Conservation (phyloP, 306 rosid species). For the Carpinus viminea region DNA sequence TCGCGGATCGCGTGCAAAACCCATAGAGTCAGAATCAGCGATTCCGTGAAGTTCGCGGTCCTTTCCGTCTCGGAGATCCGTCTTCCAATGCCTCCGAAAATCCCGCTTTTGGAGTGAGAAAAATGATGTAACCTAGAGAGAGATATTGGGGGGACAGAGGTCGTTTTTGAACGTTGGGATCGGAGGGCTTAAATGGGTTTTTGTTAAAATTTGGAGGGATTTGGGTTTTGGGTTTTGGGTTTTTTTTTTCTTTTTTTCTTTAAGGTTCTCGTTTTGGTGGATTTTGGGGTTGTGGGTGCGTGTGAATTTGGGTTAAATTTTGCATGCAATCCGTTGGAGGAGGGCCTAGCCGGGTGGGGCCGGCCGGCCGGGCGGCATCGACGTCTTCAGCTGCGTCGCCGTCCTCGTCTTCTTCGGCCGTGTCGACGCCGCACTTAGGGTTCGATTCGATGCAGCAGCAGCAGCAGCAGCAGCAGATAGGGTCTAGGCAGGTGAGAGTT, state of each 20-base stretch:
- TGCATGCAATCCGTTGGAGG: conserved; percentile 89
- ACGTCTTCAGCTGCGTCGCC: conserved; percentile 82
- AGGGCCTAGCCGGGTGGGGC: conserved; percentile 79
- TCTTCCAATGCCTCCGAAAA: conserved; percentile 45
- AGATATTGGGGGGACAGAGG: conserved; percentile 23
- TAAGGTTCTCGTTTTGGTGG: conserved; percentile 17
- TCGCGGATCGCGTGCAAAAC: conserved; percentile 47
- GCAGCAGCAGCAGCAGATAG: conserved; percentile 63
- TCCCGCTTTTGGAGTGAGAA: conserved; percentile 59
- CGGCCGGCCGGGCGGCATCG: conserved; percentile 73
- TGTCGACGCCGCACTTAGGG: conserved; percentile 75
- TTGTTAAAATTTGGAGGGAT: conserved; percentile 45
- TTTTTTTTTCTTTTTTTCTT: conserved; percentile 30
- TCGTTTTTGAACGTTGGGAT: conserved; percentile 78
- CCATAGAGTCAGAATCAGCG: conserved; percentile 46
- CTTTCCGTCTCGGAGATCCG: conserved; percentile 48
- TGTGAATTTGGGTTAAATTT: conserved; percentile 41
- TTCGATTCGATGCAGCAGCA: conserved; percentile 80
- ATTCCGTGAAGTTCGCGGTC: conserved; percentile 55
- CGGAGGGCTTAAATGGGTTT: conserved; percentile 64
- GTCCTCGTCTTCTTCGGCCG: conserved; percentile 85
- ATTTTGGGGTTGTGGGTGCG: conserved; percentile 33
- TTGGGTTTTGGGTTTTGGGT: conserved; percentile 46
- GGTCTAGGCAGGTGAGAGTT: conserved; percentile 84
- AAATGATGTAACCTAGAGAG: conserved; percentile 38